Base-by-base conservation (phyloP, 192 early-diverging fungal genomes). In the Phlyctochytrium planicorne region DNA sequence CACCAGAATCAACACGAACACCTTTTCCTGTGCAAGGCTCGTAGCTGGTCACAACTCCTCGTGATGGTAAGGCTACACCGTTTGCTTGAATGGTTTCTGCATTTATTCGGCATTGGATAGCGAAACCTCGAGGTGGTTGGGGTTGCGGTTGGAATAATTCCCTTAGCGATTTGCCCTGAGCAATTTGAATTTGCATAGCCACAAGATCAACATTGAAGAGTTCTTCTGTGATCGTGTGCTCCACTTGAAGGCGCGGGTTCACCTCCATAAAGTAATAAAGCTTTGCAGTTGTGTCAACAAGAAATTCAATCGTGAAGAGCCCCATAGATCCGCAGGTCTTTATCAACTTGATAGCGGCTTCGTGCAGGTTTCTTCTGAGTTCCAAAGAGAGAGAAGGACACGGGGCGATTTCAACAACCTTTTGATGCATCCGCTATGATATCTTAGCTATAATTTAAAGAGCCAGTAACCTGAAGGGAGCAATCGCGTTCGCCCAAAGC, bases 251-350 rank as follows among this genome's bases (percentile, higher is more conserved):
- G 78, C n/a, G 88, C 56, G 96, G 95, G 75, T 98, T 97, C 70
- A 97, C 93, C 80, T 98, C 96, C 60, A 98, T 96, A 67, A 98
- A 98, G 86, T 97, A 98, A n/a, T n/a, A n/a, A 81, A 95, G 89
- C 53, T 86, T 84, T 70, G 90, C 88, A 62, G 93, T 82, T 53
- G 75, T 67, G 74, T 97, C 95, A 0, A 96, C 93, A 65, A 98
- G 85, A 83, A 97, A 98, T 75, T 98, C 96, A 34, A 92, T 95
- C 0, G 96, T 98, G 63, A 95, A 95, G 27, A 95, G 95, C 75
- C 95, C 96, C 75, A 89, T 84, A 84, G 97, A 98, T 67, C 90
- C 88, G 64, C 91, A 91, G 62, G 82, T 77, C 69, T 91, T 87
- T 33, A 94, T 93, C 65, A 98, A 84, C 80, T 92, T 94, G 74